phyloP scores from a whole-genome alignment of 768 basidiomycete genomes.

The Serendipita sp. region DNA sequence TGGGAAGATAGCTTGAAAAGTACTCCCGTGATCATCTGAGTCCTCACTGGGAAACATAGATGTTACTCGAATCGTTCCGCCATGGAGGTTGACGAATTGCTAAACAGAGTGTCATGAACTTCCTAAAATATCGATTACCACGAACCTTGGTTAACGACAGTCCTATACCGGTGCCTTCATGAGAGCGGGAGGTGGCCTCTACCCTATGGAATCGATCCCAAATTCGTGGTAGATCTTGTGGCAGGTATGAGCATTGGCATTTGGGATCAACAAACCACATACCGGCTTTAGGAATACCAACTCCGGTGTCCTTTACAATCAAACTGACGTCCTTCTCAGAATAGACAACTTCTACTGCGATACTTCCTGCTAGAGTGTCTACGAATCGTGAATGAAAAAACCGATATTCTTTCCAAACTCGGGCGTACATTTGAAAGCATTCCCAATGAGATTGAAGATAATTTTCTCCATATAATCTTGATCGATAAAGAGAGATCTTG shows the following conservation, averaged over 20 bases:
- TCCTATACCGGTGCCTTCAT: constrained; percentile 25
- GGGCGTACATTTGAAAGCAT: constrained; percentile 22
- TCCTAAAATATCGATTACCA: not conserved
- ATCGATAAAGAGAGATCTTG: constrained; percentile 20
- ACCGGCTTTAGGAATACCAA: constrained; percentile 23
- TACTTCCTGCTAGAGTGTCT: constrained; percentile 21
- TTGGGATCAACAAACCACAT: not conserved
- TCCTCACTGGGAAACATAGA: constrained; percentile 19
- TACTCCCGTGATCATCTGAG: constrained; percentile 21
- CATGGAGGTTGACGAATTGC: constrained; percentile 25
- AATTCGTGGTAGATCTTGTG: constrained; percentile 17
- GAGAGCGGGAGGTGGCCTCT: constrained; percentile 20
- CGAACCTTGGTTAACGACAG: constrained; percentile 21
- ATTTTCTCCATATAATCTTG: constrained; percentile 18
- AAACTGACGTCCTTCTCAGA: constrained; percentile 18
- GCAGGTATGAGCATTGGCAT: not conserved
- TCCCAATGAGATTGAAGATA: constrained; percentile 23
- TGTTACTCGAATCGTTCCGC: constrained; percentile 20
- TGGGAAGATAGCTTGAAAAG: constrained; percentile 22
- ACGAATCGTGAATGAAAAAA: constrained; percentile 14
- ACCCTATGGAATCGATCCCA: constrained; percentile 27
- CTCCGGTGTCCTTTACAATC: constrained; percentile 24
- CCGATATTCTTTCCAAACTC: constrained; percentile 5
- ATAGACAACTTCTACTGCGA: constrained; percentile 21
- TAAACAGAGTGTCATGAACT: constrained; percentile 10